Percentiles rank a stretch among this genome's conserved stretches.
phyloP scores from a whole-genome alignment of 179 eudicot species.

The Heliamphora pulchella region DNA sequence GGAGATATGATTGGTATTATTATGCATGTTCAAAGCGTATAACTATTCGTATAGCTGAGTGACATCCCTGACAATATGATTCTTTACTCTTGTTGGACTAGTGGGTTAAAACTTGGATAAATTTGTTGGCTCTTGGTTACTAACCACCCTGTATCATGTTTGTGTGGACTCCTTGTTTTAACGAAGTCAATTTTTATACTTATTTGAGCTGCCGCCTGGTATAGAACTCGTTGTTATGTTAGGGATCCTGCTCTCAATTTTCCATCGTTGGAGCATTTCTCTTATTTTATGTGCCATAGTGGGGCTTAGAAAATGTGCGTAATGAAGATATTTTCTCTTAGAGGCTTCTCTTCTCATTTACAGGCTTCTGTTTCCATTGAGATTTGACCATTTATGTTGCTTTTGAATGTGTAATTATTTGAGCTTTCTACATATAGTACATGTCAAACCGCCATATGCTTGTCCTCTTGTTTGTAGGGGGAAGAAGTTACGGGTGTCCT shows the following conservation, averaged over 20 bases:
- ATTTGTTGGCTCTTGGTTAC: not conserved
- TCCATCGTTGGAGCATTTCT: not conserved
- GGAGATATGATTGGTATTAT: not conserved
- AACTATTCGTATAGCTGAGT: not conserved
- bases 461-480: conserved; percentile 49
- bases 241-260: not conserved
- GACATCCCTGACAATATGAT: not conserved
- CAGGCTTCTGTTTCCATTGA: not conserved
- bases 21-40: not conserved
- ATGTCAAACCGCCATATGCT: not conserved
- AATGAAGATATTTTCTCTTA: not conserved
- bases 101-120: not conserved
- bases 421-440: not conserved
- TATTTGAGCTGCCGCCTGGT: not conserved
- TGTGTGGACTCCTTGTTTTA: no score
- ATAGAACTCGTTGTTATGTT: not conserved
- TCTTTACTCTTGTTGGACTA: not conserved
- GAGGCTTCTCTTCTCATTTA: not conserved
- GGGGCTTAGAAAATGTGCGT: not conserved
- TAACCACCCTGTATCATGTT: not conserved
- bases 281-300: not conserved
- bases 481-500: conserved; percentile 79
- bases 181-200: not conserved
- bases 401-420: not conserved
- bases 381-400: not conserved